These are phyloP conservation scores for Aspergillus sojae DNA, from an alignment of 2,329 filamentous ascomycete genomes.

Conservation along the genomic window DNA sequence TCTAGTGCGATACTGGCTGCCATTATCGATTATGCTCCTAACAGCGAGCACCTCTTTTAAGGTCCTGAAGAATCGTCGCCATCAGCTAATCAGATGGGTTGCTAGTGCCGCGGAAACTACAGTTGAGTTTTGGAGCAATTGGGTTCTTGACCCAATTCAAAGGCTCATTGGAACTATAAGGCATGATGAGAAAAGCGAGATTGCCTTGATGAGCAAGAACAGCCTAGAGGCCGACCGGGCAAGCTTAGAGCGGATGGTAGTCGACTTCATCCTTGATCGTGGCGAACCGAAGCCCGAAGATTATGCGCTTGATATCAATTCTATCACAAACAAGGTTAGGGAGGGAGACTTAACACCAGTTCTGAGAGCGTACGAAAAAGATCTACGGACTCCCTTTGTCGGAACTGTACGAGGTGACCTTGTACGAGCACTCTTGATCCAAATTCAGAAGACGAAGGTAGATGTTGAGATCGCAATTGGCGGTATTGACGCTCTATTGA, in stretches of 20 bases:
- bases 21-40: constrained; percentile 68
- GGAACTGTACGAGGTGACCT: constrained; percentile 86
- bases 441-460: constrained; percentile 98
- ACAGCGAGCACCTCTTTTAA: constrained; percentile 87
- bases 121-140: constrained; percentile 93
- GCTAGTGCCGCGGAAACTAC: constrained; percentile 75
- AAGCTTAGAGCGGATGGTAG: constrained; percentile 95
- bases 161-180: constrained; percentile 90
- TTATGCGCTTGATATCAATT: constrained; percentile 63
- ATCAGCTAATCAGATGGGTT: constrained; percentile 79
- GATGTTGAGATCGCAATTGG: constrained; percentile 95
- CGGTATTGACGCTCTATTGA: constrained; percentile 90
- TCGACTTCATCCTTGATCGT: constrained; percentile 89
- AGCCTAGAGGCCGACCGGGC: constrained; percentile 88
- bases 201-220: constrained; percentile 93
- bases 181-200: constrained; percentile 88
- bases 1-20: constrained; percentile 86
- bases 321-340: constrained; percentile 76
- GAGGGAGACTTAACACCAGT: constrained; percentile 94
- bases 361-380: constrained; percentile 85
- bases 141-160: constrained; percentile 83
- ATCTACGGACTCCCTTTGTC: constrained; percentile 77
- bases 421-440: constrained; percentile 86
- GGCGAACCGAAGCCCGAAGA: constrained; percentile 58
- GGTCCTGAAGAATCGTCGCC: constrained; percentile 72